A percentile compares a stretch with the other conserved stretches of the same genome.
Evolutionary conservation across 495 filamentous ascomycete genomes (phyloP).

Genomic region (Xylaria scruposa): DNA sequence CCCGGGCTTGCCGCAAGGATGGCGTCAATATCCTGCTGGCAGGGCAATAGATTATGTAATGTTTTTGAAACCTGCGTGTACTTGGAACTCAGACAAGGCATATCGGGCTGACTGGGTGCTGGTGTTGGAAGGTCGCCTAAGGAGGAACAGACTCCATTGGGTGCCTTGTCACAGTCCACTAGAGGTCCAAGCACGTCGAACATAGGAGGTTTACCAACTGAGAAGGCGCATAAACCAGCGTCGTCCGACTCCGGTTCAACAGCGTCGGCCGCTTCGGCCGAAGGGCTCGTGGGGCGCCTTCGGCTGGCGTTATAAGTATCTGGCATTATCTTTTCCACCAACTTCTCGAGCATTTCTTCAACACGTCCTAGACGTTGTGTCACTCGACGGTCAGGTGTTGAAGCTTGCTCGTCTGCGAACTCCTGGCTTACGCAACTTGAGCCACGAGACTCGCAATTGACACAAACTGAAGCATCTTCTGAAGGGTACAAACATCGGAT

Average conservation of each 20-base stretch:
- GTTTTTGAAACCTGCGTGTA: slow-evolving; percentile 39
- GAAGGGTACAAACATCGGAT: slow-evolving; percentile 52
- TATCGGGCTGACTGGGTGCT: slow-evolving; percentile 31
- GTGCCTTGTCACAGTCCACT: slow-evolving; percentile 32
- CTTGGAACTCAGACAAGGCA: slow-evolving; percentile 27
- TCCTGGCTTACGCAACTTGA: slow-evolving; percentile 59
- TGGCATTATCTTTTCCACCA: slow-evolving; percentile 49
- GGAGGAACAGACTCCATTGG: slow-evolving; percentile 6
- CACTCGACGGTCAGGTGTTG: slow-evolving; percentile 45
- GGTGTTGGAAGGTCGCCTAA: slow-evolving; percentile 35
- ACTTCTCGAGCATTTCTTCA: slow-evolving; percentile 53
- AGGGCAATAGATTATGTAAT: slow-evolving; percentile 48
- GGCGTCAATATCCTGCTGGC: slow-evolving; percentile 46
- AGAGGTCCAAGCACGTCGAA: slow-evolving; percentile 35
- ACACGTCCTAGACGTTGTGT: slow-evolving; percentile 54
- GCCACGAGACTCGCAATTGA: slow-evolving; percentile 55
- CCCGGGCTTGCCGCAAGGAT: slow-evolving; percentile 40
- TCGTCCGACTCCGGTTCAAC: slow-evolving; percentile 35
- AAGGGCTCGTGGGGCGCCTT: slow-evolving; percentile 30
- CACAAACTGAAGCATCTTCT: slow-evolving; percentile 47
- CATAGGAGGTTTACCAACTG: slow-evolving; percentile 26
- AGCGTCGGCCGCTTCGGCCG: slow-evolving; percentile 43
- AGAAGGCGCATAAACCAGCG: slow-evolving; percentile 39
- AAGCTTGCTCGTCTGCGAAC: slow-evolving; percentile 49
- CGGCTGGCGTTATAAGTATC: slow-evolving; percentile 40